Conservation (phyloP, 768 basidiomycete species). For the Podaxis sp. region DNA sequence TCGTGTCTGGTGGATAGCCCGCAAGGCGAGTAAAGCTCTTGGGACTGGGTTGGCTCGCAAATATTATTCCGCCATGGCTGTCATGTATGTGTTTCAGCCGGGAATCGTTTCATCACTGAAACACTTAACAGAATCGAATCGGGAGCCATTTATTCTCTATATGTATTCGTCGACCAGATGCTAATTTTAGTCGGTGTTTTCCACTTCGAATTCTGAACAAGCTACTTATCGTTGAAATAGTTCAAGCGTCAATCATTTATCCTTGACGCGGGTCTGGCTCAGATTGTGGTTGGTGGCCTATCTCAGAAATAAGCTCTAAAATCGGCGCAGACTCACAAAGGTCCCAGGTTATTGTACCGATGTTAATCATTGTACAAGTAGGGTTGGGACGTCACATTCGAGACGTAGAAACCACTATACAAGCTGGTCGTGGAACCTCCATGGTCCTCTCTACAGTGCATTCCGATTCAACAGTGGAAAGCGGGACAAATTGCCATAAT, state of each 20-base stretch:
- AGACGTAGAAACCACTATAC: neutral
- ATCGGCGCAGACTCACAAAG: neutral
- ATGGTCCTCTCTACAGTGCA: neutral
- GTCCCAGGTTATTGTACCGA: neutral
- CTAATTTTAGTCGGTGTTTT: neutral
- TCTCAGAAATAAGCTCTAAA: neutral
- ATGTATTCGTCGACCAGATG: neutral
- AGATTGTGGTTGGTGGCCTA: slow-evolving; percentile 12
- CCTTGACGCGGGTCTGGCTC: slow-evolving; percentile 28
- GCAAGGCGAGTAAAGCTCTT: slow-evolving; percentile 26
- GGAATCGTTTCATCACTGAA: neutral
- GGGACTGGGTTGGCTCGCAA: slow-evolving; percentile 28
- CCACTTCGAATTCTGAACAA: too few relatives aligned
- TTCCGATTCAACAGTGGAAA: neutral
- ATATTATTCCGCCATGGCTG: slow-evolving; percentile 33
- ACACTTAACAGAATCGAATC: slow-evolving; percentile 33
- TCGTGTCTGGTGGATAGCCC: slow-evolving; percentile 35
- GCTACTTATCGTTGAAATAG: neutral
- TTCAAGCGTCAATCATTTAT: slow-evolving; percentile 13
- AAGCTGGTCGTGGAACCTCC: neutral
- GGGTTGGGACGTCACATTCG: neutral
- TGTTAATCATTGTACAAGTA: slow-evolving; percentile 3
- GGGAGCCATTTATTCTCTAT: slow-evolving; percentile 34
- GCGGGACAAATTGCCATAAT: neutral
- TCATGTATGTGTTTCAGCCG: slow-evolving; percentile 31